Base-by-base conservation (phyloP, 139 green algal species). In the Closterium sp. region DNA sequence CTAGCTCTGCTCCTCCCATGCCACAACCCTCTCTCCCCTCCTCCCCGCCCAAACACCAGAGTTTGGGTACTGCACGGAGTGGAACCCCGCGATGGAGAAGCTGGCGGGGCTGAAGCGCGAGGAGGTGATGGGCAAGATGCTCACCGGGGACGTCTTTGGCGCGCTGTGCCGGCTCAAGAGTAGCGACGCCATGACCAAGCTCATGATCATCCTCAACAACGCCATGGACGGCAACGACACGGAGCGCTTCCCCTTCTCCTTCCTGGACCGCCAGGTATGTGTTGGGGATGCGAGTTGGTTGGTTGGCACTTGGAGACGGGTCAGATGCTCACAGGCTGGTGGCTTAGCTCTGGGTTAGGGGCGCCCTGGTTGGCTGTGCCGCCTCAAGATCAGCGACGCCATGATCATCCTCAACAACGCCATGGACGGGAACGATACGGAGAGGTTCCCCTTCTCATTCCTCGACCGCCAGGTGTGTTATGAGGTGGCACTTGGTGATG, bases 71-170 rank as follows among this genome's bases (percentile, higher is more conserved):
- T 91, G 79, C 30, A 94, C 91, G 19, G 93, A 95, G 70, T 95
- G 90, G 90, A 95, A 95, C 28, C 93, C 93, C 1, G 86, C 85
- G 5, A 95, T 95, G 93, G 86, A 94, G 87, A 93, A 89, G 31
- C n/a, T 95, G 3, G 86, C 90, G 2, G 93, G 93, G n/a, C 31
- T 89, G 91, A 27, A 21, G 24, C 32, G 45, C 34, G 93, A 95
- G 10, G 38, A 94, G 27, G 93, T 92, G 27, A 42, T 94, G 38
- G 91, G 93, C 28, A 95, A 94, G 93, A 89, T 95, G 93, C 87
- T 95, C n/a, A 73, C 92, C 10, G 93, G 93, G 79, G 93, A 95
- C n/a, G 86, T 95, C 27, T 95, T 95, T 70, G 93, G 93, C 24
- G 88, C 28, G 86, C 70, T 93, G 28, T 89, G 70, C 84, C 79